A percentile compares a stretch with the other conserved stretches of the same genome.
Evolutionary conservation across 129 eudicot genomes (phyloP).

Genomic region (Artemisia tridentata): DNA sequence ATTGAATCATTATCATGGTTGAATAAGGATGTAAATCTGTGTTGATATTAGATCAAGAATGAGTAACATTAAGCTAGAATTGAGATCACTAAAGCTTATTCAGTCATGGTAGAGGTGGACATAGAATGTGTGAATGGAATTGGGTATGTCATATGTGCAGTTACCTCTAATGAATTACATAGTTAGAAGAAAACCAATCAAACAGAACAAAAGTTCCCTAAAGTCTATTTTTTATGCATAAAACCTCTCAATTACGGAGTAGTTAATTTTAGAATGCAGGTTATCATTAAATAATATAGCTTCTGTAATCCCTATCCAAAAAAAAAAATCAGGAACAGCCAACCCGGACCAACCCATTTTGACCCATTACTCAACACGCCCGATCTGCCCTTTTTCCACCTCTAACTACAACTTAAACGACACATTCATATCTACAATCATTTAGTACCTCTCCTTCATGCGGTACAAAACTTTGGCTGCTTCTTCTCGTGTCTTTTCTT

Average conservation of each 20-base stretch:
- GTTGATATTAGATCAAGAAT: neutral
- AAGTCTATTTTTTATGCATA: too few relatives aligned
- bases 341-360: neutral
- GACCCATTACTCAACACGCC: neutral
- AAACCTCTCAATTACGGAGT: too few relatives aligned
- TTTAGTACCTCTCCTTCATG: constrained; percentile 82
- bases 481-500: constrained; percentile 85
- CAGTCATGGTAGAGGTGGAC: too few relatives aligned
- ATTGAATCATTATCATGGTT: constrained; percentile 89
- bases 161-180: too few relatives aligned
- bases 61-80: neutral
- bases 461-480: constrained; percentile 84
- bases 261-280: too few relatives aligned
- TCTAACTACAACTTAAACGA: neutral
- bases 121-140: too few relatives aligned
- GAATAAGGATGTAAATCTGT: constrained; percentile 81
- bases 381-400: neutral
- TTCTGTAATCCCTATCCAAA: too few relatives aligned
- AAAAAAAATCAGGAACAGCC: too few relatives aligned
- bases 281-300: too few relatives aligned
- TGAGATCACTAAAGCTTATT: neutral
- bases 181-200: too few relatives aligned
- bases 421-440: neutral
- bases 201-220: too few relatives aligned
- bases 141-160: too few relatives aligned